Evolutionary conservation across 768 basidiomycete species (phyloP), one percentile per base, ranked within the genome.

Genomic region (Auricularia sp.): DNA sequence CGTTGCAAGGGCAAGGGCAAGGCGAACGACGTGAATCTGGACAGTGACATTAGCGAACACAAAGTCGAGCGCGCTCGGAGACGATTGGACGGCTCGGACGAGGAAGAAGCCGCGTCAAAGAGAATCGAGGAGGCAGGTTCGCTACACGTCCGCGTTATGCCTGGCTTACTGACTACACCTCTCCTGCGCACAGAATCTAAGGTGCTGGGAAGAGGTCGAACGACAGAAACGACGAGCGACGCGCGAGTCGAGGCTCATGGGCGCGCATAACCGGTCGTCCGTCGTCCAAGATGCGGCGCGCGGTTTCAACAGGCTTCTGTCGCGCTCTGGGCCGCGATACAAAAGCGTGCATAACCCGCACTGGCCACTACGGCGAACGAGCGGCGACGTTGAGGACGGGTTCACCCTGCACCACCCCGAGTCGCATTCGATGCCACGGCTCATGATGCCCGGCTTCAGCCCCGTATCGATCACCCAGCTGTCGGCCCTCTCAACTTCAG

Each of bases 121-220:
- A 78, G 84, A 64, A 78, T 92, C 21, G 80, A 86, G 77, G 88
- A 91, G 84, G 91, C 88, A 74, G 61, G 79, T 74, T 3, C 63
- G 44, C 10, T 10, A 35, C 29, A 56, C 33, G 33, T 64, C 36
- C 6, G 61, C 21, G 18, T 23, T 4, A 44, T 34, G 53, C 33
- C 35, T 62, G 62, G 44, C 18, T 14, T 10, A 62, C 62, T 42
- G 33, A 65, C 36, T 54, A 23, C 23, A 23, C 23, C 23, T 44
- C 62, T 44, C 4, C 56, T 68, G 62, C 12, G 11, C 36, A 62
- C 73, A 93, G 91, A 93, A 84, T 65, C 78, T 93, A 34, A 80
- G 81, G 68, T 81, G 82, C 53, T 93, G 90, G 91, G 91, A 93
- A 69, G 76, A 84, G 58, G 84, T 84, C 47, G 91, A 93, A 70